phyloP scores from a whole-genome alignment of 1,284 basidiomycete species.

The Apiotrichum sp. region DNA sequence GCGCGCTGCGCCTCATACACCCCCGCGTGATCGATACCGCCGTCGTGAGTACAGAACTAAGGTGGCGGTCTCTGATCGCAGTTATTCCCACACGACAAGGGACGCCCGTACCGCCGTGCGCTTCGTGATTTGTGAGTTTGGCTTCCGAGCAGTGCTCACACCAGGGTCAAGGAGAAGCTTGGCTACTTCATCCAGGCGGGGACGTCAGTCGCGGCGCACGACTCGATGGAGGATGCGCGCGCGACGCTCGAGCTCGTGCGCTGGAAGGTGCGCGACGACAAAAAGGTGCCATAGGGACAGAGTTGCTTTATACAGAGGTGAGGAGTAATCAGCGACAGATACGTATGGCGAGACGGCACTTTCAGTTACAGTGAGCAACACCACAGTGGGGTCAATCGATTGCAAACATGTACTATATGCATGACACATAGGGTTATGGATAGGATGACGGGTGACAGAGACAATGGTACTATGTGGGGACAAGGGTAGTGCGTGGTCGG shows the following conservation, averaged over 20 bases:
- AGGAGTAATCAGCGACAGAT: too few species aligned
- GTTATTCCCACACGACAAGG: constrained; percentile 74
- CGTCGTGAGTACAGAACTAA: constrained; percentile 40
- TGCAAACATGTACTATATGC: too few species aligned
- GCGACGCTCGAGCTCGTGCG: constrained; percentile 76
- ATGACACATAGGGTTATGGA: too few species aligned
- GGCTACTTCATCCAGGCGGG: constrained; percentile 64
- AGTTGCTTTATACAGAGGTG: background rate
- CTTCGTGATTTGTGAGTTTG: constrained; percentile 63
- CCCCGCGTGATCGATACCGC: constrained; percentile 74
- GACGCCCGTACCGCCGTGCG: constrained; percentile 69
- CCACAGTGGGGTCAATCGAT: too few species aligned
- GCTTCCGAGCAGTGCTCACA: background rate
- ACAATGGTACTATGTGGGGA: too few species aligned
- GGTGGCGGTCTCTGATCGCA: constrained; percentile 7
- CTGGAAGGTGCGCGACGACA: constrained; percentile 44
- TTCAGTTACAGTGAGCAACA: too few species aligned
- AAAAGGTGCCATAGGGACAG: background rate
- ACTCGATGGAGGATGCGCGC: constrained; percentile 71
- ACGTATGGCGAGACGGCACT: too few species aligned
- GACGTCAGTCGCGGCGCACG: constrained; percentile 67
- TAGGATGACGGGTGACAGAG: too few species aligned
- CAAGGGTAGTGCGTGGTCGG: too few species aligned
- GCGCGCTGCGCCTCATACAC: constrained; percentile 77
- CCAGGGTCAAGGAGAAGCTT: constrained; percentile 68